Conservation (phyloP, 140 eudicot genomes). For the Anethum foeniculum region DNA sequence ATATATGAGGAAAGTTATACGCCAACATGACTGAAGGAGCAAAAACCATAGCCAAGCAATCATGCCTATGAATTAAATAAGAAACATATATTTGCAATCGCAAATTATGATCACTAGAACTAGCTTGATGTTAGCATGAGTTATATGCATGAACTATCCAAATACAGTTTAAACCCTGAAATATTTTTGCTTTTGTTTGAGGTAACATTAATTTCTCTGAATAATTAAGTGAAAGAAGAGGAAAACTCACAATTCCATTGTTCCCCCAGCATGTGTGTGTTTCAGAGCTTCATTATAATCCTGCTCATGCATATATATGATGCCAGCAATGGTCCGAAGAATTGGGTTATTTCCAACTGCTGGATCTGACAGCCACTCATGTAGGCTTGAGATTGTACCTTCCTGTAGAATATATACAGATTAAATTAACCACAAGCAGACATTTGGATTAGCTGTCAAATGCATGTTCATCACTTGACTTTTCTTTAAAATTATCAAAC, state of each 20-base stretch:
- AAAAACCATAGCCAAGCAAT: background rate
- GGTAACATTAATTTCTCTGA: background rate
- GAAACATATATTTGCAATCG: background rate
- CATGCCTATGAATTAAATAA: background rate
- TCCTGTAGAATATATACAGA: constrained; percentile 37
- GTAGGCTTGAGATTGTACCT: constrained; percentile 49
- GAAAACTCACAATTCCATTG: constrained; percentile 77
- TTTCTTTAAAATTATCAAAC: background rate
- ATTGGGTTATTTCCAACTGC: constrained; percentile 80
- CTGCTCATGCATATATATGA: constrained; percentile 76
- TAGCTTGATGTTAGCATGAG: background rate
- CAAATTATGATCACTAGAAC: too few relatives aligned
- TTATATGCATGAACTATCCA: background rate
- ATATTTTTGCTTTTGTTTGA: background rate
- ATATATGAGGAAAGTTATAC: background rate
- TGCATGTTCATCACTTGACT: background rate
- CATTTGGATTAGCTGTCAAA: background rate
- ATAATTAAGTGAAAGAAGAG: constrained; percentile 10
- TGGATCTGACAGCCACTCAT: constrained; percentile 73
- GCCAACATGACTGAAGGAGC: background rate
- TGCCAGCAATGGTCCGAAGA: constrained; percentile 83
- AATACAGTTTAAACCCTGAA: background rate
- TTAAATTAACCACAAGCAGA: background rate
- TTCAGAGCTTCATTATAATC: constrained; percentile 86
- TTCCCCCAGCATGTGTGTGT: constrained; percentile 81